phyloP scores from a whole-genome alignment of 1,284 basidiomycete genomes.

The Coniferiporia weirii region DNA sequence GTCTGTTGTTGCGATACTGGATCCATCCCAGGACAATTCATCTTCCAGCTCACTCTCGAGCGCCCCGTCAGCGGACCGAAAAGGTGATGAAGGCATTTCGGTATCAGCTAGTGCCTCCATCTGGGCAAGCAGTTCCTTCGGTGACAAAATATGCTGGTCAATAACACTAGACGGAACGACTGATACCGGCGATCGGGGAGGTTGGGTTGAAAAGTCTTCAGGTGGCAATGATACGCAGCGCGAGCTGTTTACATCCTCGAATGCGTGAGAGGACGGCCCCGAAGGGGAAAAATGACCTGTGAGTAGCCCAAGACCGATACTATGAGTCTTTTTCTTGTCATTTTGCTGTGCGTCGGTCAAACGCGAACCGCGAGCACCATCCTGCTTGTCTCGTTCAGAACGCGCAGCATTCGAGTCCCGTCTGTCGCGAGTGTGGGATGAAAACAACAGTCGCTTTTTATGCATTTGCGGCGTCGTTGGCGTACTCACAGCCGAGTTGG shows the following conservation, averaged over 20 bases:
- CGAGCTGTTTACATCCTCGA: background rate
- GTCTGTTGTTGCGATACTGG: constrained; percentile 7
- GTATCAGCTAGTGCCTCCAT: constrained; percentile 18
- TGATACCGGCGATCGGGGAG: constrained; percentile 3
- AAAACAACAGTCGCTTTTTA: constrained; percentile 18
- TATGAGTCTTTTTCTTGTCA: constrained; percentile 11
- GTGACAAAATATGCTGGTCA: constrained; percentile 17
- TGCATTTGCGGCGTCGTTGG: constrained; percentile 17
- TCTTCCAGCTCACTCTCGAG: constrained; percentile 15
- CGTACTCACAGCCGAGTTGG: constrained; percentile 8
- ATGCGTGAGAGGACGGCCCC: constrained; percentile 1
- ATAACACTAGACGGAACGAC: background rate
- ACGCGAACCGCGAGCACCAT: background rate
- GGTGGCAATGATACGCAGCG: constrained; percentile 1
- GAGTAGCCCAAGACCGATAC: constrained; percentile 14
- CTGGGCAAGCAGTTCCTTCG: constrained; percentile 15
- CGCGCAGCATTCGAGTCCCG: constrained; percentile 11
- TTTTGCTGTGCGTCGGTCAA: background rate
- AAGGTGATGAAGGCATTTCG: constrained; percentile 11
- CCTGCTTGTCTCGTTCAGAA: constrained; percentile 9
- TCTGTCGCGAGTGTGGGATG: constrained; percentile 13
- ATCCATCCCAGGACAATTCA: constrained; percentile 14
- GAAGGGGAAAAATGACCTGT: constrained; percentile 11
- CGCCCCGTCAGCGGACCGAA: constrained; percentile 6
- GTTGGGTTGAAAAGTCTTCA: background rate